Evolutionary conservation across 1,139 yeast genomes (phyloP).

Genomic region (Blastobotrys apis): DNA sequence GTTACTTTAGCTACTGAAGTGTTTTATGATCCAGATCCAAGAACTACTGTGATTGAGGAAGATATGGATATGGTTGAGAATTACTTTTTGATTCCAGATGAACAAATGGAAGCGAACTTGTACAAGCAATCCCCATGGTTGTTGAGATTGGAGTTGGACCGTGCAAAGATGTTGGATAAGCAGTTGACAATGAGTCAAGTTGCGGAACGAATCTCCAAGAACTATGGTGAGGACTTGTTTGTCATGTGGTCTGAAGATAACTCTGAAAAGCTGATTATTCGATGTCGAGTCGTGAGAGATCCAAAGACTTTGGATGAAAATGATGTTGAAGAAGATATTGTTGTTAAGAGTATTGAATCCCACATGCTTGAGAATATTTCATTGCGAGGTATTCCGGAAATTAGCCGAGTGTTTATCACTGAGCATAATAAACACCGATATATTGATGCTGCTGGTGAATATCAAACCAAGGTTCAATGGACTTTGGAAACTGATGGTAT

Average conservation of each 20-base stretch:
- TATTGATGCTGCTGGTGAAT: slow-evolving; percentile 84
- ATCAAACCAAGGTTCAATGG: slow-evolving; percentile 89
- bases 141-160: slow-evolving; percentile 90
- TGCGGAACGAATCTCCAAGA: slow-evolving; percentile 89
- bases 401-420: slow-evolving; percentile 87
- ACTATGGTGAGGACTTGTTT: slow-evolving; percentile 90
- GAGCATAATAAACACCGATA: slow-evolving; percentile 81
- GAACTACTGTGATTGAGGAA: slow-evolving; percentile 90
- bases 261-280: slow-evolving; percentile 91
- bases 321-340: slow-evolving; percentile 95
- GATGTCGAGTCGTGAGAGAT: slow-evolving; percentile 98
- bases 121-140: slow-evolving; percentile 98
- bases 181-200: slow-evolving; percentile 98
- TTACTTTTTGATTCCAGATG: slow-evolving; percentile 96
- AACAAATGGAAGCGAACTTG: slow-evolving; percentile 87
- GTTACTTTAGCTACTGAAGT: slow-evolving; percentile 98
- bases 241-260: slow-evolving; percentile 99
- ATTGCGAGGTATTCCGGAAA: slow-evolving; percentile 93
- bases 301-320: slow-evolving; percentile 89
- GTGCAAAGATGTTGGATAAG: slow-evolving; percentile 98
- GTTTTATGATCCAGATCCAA: slow-evolving; percentile 96
- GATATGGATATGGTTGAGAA: slow-evolving; percentile 97
- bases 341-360: slow-evolving; percentile 89
- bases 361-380: slow-evolving; percentile 96
- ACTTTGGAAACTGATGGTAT: slow-evolving; percentile 98